These are phyloP conservation scores for Fusarium sp. DNA, from an alignment of 2,329 filamentous ascomycete species.

Conservation along the genomic window DNA sequence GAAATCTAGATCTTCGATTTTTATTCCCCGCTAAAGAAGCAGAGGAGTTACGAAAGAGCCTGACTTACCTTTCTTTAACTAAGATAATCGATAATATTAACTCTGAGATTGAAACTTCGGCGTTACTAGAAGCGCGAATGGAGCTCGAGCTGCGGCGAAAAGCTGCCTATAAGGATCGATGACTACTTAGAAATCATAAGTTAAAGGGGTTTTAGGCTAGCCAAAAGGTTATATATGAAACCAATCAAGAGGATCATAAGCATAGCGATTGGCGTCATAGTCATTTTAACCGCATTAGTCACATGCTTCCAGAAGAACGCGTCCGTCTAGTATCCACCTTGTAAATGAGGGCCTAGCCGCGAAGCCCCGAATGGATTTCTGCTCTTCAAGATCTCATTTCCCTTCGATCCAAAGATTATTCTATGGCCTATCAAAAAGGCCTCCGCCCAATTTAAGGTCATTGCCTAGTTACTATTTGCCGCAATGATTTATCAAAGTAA, in stretches of 20 bases:
- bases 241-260: background rate
- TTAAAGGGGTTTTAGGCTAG: background rate
- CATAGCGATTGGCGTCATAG: background rate
- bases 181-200: background rate
- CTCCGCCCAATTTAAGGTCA: background rate
- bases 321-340: background rate
- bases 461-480: background rate
- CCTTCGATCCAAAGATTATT: background rate
- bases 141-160: background rate
- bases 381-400: background rate
- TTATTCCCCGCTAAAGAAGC: conserved; percentile 1
- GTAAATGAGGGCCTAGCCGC: background rate
- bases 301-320: background rate
- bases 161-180: background rate
- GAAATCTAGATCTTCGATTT: conserved; percentile 11
- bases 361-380: background rate
- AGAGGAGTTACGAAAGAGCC: background rate
- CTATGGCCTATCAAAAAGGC: background rate
- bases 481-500: background rate
- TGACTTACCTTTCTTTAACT: background rate
- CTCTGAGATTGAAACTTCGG: background rate
- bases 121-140: background rate
- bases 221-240: background rate
- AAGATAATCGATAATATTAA: background rate
- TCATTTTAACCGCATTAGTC: background rate